phyloP scores from a whole-genome alignment of 768 basidiomycete genomes.

The Fistulinella prunicolor region DNA sequence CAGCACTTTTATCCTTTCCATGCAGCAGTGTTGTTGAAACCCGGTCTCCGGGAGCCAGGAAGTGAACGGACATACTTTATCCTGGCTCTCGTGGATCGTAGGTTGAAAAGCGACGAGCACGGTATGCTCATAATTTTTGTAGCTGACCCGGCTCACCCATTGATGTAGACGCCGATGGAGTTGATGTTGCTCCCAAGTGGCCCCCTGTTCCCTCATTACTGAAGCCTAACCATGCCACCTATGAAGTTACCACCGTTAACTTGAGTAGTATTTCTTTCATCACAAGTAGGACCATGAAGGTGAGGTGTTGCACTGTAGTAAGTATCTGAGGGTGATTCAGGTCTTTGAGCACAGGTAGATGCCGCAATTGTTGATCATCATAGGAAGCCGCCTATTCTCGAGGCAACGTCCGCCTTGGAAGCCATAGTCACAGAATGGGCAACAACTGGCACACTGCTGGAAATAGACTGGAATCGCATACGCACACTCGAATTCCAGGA shows the following conservation, averaged over 20 bases:
- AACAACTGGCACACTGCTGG: conserved; percentile 47
- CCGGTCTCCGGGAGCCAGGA: conserved; percentile 50
- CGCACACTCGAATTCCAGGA: conserved; percentile 93
- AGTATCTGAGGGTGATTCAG: not conserved
- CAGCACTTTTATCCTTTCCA: conserved; percentile 78
- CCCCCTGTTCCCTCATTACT: conserved; percentile 55
- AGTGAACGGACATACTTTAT: conserved; percentile 60
- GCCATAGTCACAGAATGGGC: conserved; percentile 57
- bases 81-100: conserved; percentile 65
- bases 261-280: conserved; percentile 75
- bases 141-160: not conserved
- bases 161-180: conserved; percentile 51
- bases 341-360: conserved; percentile 55
- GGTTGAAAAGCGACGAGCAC: conserved; percentile 51
- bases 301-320: conserved; percentile 51
- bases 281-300: conserved; percentile 71
- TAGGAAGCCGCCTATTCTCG: conserved; percentile 58
- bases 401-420: conserved; percentile 50
- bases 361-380: conserved; percentile 64
- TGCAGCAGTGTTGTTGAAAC: conserved; percentile 68
- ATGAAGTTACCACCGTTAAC: conserved; percentile 64
- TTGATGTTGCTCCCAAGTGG: conserved; percentile 73
- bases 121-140: conserved; percentile 38
- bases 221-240: conserved; percentile 50
- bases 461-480: conserved; percentile 83